Evolutionary conservation across 2,329 filamentous ascomycete genomes (phyloP), one percentile per base, ranked within the genome.

Genomic region (Aureobasidium sp.): DNA sequence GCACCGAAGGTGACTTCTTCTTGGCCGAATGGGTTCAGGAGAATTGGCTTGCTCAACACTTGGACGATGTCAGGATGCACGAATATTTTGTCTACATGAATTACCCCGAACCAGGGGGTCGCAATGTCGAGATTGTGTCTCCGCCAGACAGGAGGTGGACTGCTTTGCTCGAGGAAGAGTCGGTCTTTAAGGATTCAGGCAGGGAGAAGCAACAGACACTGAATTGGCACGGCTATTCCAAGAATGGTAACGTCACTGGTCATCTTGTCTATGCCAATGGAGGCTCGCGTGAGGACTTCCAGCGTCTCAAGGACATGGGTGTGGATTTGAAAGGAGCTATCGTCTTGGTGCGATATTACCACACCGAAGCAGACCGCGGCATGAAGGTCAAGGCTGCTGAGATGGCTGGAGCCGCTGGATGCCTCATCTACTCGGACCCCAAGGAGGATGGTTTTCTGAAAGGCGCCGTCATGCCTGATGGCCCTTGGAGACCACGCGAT

Each of bases 211-310:
- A 85, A 67, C 87, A 93, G 75, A 92, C 90, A 0, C 81, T 83
- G 52, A 86, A 85, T 8, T 99, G 96, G 71, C 93, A 97, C 72
- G 94, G 90, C 1, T 86, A 94, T 72, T 96, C 92, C 20, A 91
- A 89, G 71, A 83, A 88, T 0, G 94, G 92, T 47, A 89, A 94
- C 69, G 91, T 93, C 41, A 89, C 84, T 29, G 94, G 94, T 0
- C 92, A 89, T 22, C 74, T 97, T 48, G 84, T 99, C 1, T 99
- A 96, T 73, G 93, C 88, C 59, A 97, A 97, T 75, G 96, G 92
- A 70, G 95, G 94, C 14, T 88, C 90, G 47, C 83, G 86, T 56
- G 86, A 90, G 47, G 94, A 99, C 72, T 97, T 95, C 72, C 81
- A 88, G 71, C 78, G 75, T 60, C 77, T 99, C 31, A 78, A 82